A percentile compares a stretch with the other conserved stretches of the same genome.
These are phyloP conservation scores for Sarocladium oryzae DNA, from an alignment of 2,329 filamentous ascomycete genomes.

Conservation along the genomic window DNA sequence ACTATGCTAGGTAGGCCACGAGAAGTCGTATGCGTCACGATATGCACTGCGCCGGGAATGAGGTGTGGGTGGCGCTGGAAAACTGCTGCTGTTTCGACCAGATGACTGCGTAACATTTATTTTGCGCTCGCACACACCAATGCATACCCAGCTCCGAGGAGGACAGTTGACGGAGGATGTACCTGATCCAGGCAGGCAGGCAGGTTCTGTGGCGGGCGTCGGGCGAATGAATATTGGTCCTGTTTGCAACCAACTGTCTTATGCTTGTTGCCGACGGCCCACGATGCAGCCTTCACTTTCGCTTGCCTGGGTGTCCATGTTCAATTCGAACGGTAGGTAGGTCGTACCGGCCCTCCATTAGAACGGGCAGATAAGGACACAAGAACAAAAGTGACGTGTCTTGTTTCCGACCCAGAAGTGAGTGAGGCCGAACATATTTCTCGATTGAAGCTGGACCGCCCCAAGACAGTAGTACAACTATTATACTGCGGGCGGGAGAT, in stretches of 20 bases:
- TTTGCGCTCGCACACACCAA: not conserved
- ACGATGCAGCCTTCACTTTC: not conserved
- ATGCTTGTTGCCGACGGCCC: not conserved
- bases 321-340: not conserved
- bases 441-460: too few relatives aligned
- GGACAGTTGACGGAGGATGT: not conserved
- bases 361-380: not conserved
- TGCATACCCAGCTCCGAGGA: not conserved
- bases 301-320: not conserved
- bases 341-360: not conserved
- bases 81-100: not conserved
- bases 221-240: not conserved
- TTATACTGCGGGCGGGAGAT: too few relatives aligned
- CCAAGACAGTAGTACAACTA: too few relatives aligned
- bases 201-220: too few relatives aligned
- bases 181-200: slow-evolving; percentile 1
- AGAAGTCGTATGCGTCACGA: not conserved
- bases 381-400: not conserved
- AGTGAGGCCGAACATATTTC: not conserved
- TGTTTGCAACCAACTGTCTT: not conserved
- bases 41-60: not conserved
- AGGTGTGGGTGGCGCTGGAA: not conserved
- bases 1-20: not conserved
- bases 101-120: not conserved
- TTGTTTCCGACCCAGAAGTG: not conserved